These are phyloP conservation scores for Sporothrix brasiliensis DNA, from an alignment of 2,329 filamentous ascomycete species.

Conservation along the genomic window DNA sequence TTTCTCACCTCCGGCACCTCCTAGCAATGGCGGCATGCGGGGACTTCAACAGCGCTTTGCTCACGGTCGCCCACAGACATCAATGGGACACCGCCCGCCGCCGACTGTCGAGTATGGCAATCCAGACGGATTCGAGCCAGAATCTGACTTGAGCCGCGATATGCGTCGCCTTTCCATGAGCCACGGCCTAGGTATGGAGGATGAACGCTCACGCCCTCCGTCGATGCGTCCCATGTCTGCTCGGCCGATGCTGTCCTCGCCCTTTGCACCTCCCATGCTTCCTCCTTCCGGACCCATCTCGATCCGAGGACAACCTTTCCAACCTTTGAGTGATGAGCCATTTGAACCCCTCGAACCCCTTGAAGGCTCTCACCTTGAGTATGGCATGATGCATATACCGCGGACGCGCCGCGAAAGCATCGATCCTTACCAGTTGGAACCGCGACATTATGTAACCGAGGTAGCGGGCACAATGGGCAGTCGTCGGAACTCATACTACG, in stretches of 20 bases:
- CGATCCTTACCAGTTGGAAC: slow-evolving; percentile 47
- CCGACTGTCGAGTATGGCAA: slow-evolving; percentile 43
- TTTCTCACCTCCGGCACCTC: not conserved
- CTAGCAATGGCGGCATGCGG: slow-evolving; percentile 16
- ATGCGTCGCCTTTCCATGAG: slow-evolving; percentile 50
- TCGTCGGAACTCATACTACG: slow-evolving; percentile 50
- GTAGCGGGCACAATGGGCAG: slow-evolving; percentile 40
- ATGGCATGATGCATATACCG: slow-evolving; percentile 37
- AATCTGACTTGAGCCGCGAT: slow-evolving; percentile 41
- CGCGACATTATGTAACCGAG: slow-evolving; percentile 48
- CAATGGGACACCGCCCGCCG: slow-evolving; percentile 44
- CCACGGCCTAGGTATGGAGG: slow-evolving; percentile 47
- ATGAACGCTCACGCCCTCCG: slow-evolving; percentile 45
- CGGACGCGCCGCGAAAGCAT: slow-evolving; percentile 43
- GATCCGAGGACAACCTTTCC: not conserved
- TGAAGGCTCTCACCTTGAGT: slow-evolving; percentile 48
- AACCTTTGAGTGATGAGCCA: slow-evolving; percentile 44
- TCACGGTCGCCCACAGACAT: slow-evolving; percentile 44
- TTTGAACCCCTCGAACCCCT: slow-evolving; percentile 36
- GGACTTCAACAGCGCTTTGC: slow-evolving; percentile 38
- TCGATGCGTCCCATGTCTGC: slow-evolving; percentile 55
- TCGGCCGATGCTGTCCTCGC: slow-evolving; percentile 42
- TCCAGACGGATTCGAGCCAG: slow-evolving; percentile 48
- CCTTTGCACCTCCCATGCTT: slow-evolving; percentile 40
- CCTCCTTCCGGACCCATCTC: slow-evolving; percentile 3